Base-by-base conservation (phyloP, 495 filamentous ascomycete genomes). In the Lophiostoma macrostomum region DNA sequence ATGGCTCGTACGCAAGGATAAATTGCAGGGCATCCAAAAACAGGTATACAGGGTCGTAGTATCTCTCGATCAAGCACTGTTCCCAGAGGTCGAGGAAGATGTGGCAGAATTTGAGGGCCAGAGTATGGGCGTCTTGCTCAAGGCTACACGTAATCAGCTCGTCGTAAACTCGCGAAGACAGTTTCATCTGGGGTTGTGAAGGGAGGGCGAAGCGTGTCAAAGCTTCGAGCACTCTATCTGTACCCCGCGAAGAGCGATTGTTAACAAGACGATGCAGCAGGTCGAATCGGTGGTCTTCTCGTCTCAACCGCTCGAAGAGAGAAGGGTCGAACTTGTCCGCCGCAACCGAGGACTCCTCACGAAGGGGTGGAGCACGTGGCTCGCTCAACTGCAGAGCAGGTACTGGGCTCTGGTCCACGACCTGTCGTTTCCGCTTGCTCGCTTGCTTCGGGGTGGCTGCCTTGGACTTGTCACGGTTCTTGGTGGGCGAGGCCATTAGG, bases 191-290 rank as follows among this genome's bases (percentile, higher is more conserved):
- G 6, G 76, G 71, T 13, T 76, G 69, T 0, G 82, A 84, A 14
- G 85, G 83, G 5, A 67, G 46, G 4, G 62, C 74, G 25, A 74
- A 87, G 82, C 95, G 95, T 34, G 90, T 89, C 32, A 97, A 76
- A 53, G 90, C 89, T 72, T 98, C 93, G 5, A 88, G 67, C 32
- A 79, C 79, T 27, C 78, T 74, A 27, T 76, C 54, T 13, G 12
- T 66, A 23, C 69, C 68, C 3, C 67, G 69, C 19, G 60, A 59
- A 37, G 71, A 69, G 23, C 75, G 75, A 61, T 86, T 81, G 51
- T 79, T 77, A 31, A 87, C 58, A 10, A 87, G 65, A 11, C 68
- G 72, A 63, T 84, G 82, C 43, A 84, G 71, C 43, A 81, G 73
- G 35, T 76, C 40, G 35, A 73, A 71, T 30, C 67, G 57, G n/a